Evolutionary conservation across 331 rosid genomes (phyloP).

Genomic region (Pyracantha coccinea): DNA sequence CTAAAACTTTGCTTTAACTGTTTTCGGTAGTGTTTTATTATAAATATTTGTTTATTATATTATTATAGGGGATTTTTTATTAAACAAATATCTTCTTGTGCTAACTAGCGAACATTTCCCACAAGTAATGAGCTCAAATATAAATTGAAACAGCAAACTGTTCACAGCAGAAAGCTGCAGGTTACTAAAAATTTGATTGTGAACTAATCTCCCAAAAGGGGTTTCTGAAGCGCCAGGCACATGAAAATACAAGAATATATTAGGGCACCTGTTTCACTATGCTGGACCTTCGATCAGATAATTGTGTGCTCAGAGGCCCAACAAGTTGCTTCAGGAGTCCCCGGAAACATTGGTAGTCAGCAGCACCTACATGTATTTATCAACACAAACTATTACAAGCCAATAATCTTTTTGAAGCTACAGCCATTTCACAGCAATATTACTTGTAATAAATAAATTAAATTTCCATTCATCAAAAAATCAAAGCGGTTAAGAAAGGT

Average conservation of each 20-base stretch:
- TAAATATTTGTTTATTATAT: too few species aligned
- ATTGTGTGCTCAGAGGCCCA: slow-evolving; percentile 87
- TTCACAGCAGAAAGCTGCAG: neutral
- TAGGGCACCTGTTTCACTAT: slow-evolving; percentile 88
- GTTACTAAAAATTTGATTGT: neutral
- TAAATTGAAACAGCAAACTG: neutral
- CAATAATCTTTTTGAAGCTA: neutral
- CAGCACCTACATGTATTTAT: slow-evolving; percentile 45
- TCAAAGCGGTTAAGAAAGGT: neutral
- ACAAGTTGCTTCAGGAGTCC: slow-evolving; percentile 93
- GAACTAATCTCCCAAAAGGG: neutral
- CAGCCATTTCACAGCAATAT: neutral
- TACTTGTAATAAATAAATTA: neutral
- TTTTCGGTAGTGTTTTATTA: neutral
- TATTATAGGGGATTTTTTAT: neutral
- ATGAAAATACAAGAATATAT: slow-evolving; percentile 4
- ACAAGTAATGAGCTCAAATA: neutral
- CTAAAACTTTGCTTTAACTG: neutral
- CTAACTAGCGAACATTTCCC: neutral
- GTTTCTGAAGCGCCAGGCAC: neutral
- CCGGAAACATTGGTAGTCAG: slow-evolving; percentile 84
- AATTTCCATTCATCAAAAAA: neutral
- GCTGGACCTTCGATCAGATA: slow-evolving; percentile 94
- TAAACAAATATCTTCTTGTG: neutral
- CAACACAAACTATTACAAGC: neutral